Base-by-base conservation (phyloP, 805 yeast genomes). In the Monosporozyma servazzii region DNA sequence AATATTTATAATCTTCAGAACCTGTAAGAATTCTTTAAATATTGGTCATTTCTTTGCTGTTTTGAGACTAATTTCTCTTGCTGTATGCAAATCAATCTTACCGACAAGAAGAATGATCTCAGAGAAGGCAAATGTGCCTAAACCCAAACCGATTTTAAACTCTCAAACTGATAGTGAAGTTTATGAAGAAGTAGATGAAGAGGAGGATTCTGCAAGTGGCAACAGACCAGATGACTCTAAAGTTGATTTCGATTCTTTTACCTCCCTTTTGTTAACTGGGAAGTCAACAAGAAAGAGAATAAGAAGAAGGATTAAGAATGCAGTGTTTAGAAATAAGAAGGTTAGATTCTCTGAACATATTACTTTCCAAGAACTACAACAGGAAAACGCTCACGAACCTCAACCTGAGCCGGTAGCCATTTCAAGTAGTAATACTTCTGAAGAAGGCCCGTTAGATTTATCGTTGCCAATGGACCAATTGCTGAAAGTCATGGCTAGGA, bases 31-130 rank as follows among this genome's bases (percentile, higher is more conserved):
- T 51, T 76, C 85, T 3, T 74, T 91, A 51, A 89, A 88, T 60
- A 82, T 89, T 50, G 95, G 96, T 5, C 95, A 89, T 65, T 91
- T 93, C 69, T 93, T 86, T 70, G 96, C 96, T 0, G 75, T 88
- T 37, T 65, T 91, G 50, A 75, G 99, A 59, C 75, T 93, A 20
- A 76, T 89, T 13, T 78, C 95, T 18, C 96, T 88, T 65, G 73
- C 84, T 0, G 66, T 87, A 17, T 47, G 69, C 2, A 58, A 66
- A 33, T 84, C 84, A 2, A 59, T 67, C 33, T 63, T 74, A n/a
- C 84, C 88, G 2, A 66, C 73, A 27, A 70, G 88, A 55, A 67
- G 71, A 21, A 68, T 81, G 61, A 77, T 88, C 37, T 67, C 72
- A 51, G 62, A 71, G 15, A 65, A 68, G 52, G 86, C 95, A 0